A percentile compares a stretch with the other conserved stretches of the same genome.
phyloP scores from a whole-genome alignment of 345 rosid species.

The Lagerstroemia speciosa region DNA sequence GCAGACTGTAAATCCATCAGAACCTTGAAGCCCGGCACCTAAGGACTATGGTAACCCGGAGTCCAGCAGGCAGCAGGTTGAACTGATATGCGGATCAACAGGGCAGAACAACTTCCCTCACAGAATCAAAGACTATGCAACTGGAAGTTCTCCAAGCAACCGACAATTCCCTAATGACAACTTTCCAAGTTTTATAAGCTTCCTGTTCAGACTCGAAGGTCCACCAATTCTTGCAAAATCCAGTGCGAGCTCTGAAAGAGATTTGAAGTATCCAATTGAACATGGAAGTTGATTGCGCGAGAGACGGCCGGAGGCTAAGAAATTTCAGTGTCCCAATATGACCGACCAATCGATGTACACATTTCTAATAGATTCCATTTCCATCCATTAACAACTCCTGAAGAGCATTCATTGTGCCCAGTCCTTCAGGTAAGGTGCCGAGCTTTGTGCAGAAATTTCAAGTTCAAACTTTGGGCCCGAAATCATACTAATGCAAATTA shows the following conservation, averaged over 20 bases:
- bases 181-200: neutral
- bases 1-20: neutral
- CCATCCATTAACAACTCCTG: slow-evolving; percentile 1
- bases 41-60: too few relatives aligned
- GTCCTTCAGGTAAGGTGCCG: neutral
- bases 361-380: neutral
- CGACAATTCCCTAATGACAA: slow-evolving; percentile 6
- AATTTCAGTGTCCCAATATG: neutral
- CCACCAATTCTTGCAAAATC: neutral
- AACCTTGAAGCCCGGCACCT: too few relatives aligned
- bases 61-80: too few relatives aligned
- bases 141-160: neutral
- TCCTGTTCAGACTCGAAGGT: neutral
- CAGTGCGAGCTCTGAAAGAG: neutral
- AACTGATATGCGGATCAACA: too few relatives aligned
- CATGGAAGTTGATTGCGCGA: neutral
- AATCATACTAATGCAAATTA: neutral
- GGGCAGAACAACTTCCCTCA: neutral
- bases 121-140: neutral
- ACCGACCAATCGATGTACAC: slow-evolving; percentile 5
- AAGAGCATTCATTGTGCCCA: neutral
- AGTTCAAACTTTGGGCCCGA: neutral
- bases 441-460: slow-evolving; percentile 6
- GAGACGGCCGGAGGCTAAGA: neutral
- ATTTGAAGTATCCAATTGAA: neutral